phyloP scores from a whole-genome alignment of 1,284 basidiomycete species.

The Lentinula novae-zelandiae region DNA sequence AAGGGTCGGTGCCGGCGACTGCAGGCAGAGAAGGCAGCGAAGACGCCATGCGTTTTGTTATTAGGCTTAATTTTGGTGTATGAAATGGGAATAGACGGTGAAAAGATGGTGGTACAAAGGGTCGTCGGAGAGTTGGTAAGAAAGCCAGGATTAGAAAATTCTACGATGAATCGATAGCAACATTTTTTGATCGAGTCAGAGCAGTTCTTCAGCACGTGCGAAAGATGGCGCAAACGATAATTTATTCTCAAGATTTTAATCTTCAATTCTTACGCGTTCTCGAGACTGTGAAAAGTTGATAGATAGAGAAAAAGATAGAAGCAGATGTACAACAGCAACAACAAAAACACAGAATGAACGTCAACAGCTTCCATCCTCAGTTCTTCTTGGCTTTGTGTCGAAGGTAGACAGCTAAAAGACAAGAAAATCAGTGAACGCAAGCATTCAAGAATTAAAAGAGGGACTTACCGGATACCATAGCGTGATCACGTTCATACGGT shows the following conservation, averaged over 20 bases:
- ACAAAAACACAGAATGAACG: constrained; percentile 3
- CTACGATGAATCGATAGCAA: background rate
- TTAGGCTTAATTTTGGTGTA: background rate
- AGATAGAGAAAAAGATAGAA: background rate
- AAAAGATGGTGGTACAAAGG: constrained; percentile 14
- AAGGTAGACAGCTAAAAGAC: constrained; percentile 5
- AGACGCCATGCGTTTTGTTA: background rate
- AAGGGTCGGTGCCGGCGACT: constrained; percentile 68
- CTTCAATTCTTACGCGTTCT: background rate
- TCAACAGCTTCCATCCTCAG: background rate
- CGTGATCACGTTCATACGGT: constrained; percentile 80
- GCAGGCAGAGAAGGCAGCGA: constrained; percentile 40
- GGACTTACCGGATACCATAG: constrained; percentile 68
- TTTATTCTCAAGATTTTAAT: background rate
- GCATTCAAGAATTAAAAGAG: background rate
- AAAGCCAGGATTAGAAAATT: constrained; percentile 22
- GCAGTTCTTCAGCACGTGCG: background rate
- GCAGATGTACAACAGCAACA: constrained; percentile 12
- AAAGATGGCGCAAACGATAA: background rate
- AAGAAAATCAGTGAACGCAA: constrained; percentile 1
- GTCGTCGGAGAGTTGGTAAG: constrained; percentile 19
- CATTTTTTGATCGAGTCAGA: background rate
- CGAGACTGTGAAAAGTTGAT: constrained; percentile 6
- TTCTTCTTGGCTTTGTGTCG: constrained; percentile 12
- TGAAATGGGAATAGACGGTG: background rate